Conservation (phyloP, 139 green algal species). For the Chlamydomonas sphaeroides region DNA sequence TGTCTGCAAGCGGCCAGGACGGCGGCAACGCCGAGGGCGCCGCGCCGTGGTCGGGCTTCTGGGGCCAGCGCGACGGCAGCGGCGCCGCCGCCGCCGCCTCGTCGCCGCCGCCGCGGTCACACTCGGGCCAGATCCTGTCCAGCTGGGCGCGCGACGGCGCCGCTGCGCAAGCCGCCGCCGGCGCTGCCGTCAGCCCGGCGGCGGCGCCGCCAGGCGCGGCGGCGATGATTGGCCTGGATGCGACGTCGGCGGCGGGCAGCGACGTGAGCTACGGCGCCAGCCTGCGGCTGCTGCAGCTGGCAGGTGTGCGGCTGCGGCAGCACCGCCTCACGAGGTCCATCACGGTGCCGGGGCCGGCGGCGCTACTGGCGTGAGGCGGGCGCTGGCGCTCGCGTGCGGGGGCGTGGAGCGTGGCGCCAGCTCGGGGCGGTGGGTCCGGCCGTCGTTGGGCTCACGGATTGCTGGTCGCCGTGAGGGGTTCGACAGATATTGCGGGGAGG, state of each 20-base stretch:
- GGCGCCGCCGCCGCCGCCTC: background rate
- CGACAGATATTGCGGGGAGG: too few species aligned
- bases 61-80: background rate
- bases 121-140: slow-evolving; percentile 28
- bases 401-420: too few species aligned
- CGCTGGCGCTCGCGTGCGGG: background rate
- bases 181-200: too few species aligned
- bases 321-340: slow-evolving; percentile 54
- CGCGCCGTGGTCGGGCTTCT: slow-evolving; percentile 11
- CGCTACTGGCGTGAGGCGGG: background rate
- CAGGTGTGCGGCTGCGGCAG: slow-evolving; percentile 79
- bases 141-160: slow-evolving; percentile 7
- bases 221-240: too few species aligned
- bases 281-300: slow-evolving; percentile 70
- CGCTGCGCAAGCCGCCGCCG: too few species aligned
- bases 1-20: too few species aligned
- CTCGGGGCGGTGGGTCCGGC: too few species aligned
- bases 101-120: background rate
- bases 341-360: background rate
- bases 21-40: background rate
- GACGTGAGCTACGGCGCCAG: slow-evolving; percentile 72
- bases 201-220: too few species aligned
- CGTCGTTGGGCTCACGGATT: too few species aligned
- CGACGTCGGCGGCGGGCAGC: too few species aligned
- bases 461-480: too few species aligned